These are phyloP conservation scores for Globomyces pollinis-pini DNA, from an alignment of 192 early-diverging fungal species.

Conservation along the genomic window DNA sequence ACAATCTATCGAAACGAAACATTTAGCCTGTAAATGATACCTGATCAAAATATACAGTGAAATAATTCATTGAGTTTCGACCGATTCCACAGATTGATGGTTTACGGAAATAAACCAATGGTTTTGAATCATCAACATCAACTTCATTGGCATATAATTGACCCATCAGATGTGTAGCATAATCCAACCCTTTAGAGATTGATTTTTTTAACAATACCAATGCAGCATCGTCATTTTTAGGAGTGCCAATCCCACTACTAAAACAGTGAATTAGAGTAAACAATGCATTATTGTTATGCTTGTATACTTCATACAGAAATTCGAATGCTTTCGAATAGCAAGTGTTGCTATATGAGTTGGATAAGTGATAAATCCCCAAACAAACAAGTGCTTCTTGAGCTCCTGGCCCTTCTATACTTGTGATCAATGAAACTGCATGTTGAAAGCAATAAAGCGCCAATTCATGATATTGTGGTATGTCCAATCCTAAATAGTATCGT, in stretches of 20 bases:
- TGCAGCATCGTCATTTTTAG: not conserved
- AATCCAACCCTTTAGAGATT: not conserved
- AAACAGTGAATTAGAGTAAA: not conserved
- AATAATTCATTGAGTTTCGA: no score
- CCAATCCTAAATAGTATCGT: not conserved
- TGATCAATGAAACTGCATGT: not conserved
- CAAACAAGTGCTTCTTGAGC: not conserved
- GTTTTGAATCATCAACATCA: no score
- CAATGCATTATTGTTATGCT: not conserved
- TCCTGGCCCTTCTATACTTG: not conserved
- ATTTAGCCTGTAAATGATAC: no score
- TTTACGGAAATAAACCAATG: no score
- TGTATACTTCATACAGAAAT: not conserved
- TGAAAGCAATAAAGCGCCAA: conserved; percentile 6
- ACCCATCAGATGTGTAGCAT: no score
- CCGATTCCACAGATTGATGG: no score
- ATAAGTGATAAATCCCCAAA: conserved; percentile 3
- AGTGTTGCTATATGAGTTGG: not conserved
- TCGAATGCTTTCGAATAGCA: not conserved
- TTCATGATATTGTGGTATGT: not conserved
- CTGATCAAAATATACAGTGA: no score
- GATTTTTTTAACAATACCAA: not conserved
- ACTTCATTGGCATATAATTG: no score
- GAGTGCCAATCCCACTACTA: not conserved
- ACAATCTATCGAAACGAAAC: no score